Base-by-base conservation (phyloP, 495 filamentous ascomycete genomes). In the Daldinia caldariorum region DNA sequence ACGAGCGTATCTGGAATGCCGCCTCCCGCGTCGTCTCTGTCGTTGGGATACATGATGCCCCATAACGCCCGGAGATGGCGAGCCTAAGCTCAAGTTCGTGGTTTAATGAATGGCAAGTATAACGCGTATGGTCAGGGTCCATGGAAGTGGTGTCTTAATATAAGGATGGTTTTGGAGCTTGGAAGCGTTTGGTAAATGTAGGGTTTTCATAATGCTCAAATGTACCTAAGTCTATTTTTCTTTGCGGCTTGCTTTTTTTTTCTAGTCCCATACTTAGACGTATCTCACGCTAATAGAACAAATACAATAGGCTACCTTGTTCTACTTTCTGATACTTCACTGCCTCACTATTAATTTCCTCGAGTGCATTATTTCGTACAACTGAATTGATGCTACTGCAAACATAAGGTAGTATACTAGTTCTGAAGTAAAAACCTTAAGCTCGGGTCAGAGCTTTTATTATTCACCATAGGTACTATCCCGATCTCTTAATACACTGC, bases 31-130 rank as follows among this genome's bases (percentile, higher is more conserved):
- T 67, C 63, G 1, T 71, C 69, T 41, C 12, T 71, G 34, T 34
- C 68, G 16, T 20, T 71, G 16, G 69, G 69, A 41, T 67, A 59
- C 54, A 71, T 71, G 69, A 32, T 31, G 5, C 69, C 69, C 4
- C 57, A 67, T 10, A 6, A 59, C 10, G 59, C 59, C 10, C 53
- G 69, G 7, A 26, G 63, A 22, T 71, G 69, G 69, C 63, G 55
- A 45, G 69, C 69, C 13, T 71, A 9, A 63, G 45, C n/a, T 20
- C 32, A n/a, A 7, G n/a, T 55, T n/a, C 10, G 29, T 56, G 6
- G 39, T 47, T 7, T 47, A 45, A 31, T 18, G 20, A 34, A 66
- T 7, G 45, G 51, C 26, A 51, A 47, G 22, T 45, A 22, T 9
- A 18, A 35, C 18, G 58, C 5, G 9, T 9, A 58, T 58, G 13